These are phyloP conservation scores for Aspergillus uvarum DNA, from an alignment of 2,329 filamentous ascomycete species.

Conservation along the genomic window DNA sequence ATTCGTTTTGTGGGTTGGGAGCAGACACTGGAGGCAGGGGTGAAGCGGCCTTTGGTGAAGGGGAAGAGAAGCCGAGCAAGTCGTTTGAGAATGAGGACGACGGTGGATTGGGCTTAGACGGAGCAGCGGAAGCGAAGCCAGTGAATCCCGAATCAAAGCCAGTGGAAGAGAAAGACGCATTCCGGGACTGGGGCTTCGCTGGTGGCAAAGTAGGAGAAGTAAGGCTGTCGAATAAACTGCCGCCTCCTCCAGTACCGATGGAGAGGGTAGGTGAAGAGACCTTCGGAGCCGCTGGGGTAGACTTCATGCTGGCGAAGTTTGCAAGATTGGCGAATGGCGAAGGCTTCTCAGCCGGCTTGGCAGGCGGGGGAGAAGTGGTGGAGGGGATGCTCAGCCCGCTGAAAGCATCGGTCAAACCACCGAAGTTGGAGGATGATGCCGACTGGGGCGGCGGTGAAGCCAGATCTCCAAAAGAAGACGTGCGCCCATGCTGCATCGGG, in stretches of 20 bases:
- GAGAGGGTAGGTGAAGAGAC: conserved; percentile 52
- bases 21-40: conserved; percentile 41
- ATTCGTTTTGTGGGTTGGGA: conserved; percentile 39
- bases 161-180: conserved; percentile 55
- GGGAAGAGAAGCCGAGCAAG: conserved; percentile 71
- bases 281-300: conserved; percentile 47
- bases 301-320: conserved; percentile 52
- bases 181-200: conserved; percentile 42
- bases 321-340: conserved; percentile 65
- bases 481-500: conserved; percentile 55
- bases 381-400: conserved; percentile 64
- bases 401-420: conserved; percentile 80
- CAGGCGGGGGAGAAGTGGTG: conserved; percentile 40
- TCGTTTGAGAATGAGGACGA: conserved; percentile 64
- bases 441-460: conserved; percentile 51
- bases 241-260: conserved; percentile 71
- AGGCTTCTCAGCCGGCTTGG: conserved; percentile 51
- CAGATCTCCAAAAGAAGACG: conserved; percentile 67
- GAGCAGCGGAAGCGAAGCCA: conserved; percentile 52
- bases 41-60: conserved; percentile 46
- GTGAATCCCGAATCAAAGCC: conserved; percentile 67
- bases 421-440: conserved; percentile 42
- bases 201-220: conserved; percentile 62
- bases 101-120: conserved; percentile 47
- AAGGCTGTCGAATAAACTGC: conserved; percentile 74